Conservation (phyloP, 495 filamentous ascomycete species). For the Talaromyces stipitatus region DNA sequence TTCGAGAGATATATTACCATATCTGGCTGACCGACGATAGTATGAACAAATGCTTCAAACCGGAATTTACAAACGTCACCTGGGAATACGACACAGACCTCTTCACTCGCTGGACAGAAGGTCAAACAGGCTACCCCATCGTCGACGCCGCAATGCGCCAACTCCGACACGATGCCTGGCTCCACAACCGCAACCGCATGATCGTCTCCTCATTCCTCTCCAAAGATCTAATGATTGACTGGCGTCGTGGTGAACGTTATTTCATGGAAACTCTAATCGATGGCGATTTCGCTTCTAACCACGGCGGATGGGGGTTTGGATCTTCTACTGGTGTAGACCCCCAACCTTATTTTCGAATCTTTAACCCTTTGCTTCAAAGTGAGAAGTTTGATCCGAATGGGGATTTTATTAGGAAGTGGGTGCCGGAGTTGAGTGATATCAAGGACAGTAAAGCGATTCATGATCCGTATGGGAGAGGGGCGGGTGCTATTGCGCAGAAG, state of each 20-base stretch:
- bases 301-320: conserved; percentile 86
- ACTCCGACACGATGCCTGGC: conserved; percentile 60
- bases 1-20: not conserved
- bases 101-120: conserved; percentile 70
- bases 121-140: conserved; percentile 76
- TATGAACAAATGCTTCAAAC: conserved; percentile 93
- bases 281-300: conserved; percentile 89
- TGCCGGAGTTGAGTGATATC: conserved; percentile 54
- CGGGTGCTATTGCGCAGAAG: conserved; percentile 47
- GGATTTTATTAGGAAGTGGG: conserved; percentile 52
- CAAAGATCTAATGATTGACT: conserved; percentile 84
- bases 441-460: conserved; percentile 57
- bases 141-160: conserved; percentile 93
- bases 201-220: conserved; percentile 78
- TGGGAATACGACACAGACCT: conserved; percentile 67
- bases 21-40: conserved; percentile 27
- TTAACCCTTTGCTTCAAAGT: conserved; percentile 80
- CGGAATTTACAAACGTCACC: conserved; percentile 70
- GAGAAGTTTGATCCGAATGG: conserved; percentile 64
- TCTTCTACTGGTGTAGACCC: conserved; percentile 79
- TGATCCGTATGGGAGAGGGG: conserved; percentile 67
- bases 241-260: conserved; percentile 80
- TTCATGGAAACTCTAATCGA: conserved; percentile 89
- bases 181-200: conserved; percentile 92
- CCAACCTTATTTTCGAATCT: conserved; percentile 87